A percentile compares a stretch with the other conserved stretches of the same genome.
Evolutionary conservation across 2,329 filamentous ascomycete genomes (phyloP).

Genomic region (Diaporthe aspalathi): DNA sequence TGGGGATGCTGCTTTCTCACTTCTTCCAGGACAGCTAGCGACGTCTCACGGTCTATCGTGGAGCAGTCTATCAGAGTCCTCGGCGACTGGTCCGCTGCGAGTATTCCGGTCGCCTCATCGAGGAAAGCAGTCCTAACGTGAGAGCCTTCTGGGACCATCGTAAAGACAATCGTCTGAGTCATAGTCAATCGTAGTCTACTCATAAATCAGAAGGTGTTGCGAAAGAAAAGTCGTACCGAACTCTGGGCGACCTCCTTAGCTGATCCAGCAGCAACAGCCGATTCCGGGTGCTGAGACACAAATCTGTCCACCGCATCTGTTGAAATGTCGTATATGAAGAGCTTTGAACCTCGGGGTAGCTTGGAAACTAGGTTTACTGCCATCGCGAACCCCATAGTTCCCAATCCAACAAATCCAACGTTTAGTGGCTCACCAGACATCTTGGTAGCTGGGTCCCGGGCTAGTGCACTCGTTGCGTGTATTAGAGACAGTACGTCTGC

Average conservation of each 20-base stretch:
- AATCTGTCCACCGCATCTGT: constrained; percentile 64
- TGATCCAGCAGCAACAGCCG: constrained; percentile 59
- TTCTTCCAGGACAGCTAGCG: constrained; percentile 45
- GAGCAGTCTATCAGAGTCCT: constrained; percentile 76
- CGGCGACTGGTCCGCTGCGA: constrained; percentile 50
- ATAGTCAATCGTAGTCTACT: not conserved
- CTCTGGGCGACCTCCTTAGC: constrained; percentile 72
- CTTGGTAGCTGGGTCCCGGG: not conserved
- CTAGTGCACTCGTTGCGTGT: not conserved
- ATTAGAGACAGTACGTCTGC: constrained; percentile 45
- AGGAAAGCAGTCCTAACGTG: constrained; percentile 74
- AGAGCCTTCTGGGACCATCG: constrained; percentile 73
- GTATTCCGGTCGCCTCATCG: constrained; percentile 58
- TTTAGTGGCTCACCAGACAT: constrained; percentile 8
- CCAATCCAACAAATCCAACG: constrained; percentile 65
- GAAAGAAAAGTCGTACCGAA: constrained; percentile 61
- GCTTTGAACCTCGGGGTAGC: constrained; percentile 67
- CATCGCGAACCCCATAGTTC: constrained; percentile 69
- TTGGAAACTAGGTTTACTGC: constrained; percentile 74
- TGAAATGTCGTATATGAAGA: constrained; percentile 73
- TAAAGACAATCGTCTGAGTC: constrained; percentile 70
- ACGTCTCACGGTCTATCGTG: constrained; percentile 76
- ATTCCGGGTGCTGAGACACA: constrained; percentile 56
- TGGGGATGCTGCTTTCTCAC: constrained; percentile 32
- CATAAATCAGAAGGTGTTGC: not conserved